phyloP scores from a whole-genome alignment of 1,139 yeast genomes.

The Maudiozyma humilis region DNA sequence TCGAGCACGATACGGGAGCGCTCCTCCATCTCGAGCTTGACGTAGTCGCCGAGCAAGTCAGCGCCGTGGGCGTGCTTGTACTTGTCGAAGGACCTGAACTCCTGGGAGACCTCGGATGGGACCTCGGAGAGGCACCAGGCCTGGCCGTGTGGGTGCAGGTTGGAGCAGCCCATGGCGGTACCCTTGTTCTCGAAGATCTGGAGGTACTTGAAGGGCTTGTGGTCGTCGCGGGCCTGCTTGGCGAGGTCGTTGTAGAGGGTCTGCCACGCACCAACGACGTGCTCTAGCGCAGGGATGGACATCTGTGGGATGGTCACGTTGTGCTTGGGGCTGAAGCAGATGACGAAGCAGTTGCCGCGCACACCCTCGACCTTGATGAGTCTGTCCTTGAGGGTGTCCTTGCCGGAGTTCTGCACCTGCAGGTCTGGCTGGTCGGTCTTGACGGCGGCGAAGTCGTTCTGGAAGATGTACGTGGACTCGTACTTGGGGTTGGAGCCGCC shows the following conservation, averaged over 20 bases:
- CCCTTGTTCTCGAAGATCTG: constrained; percentile 78
- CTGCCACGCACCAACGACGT: constrained; percentile 56
- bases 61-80: constrained; percentile 41
- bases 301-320: constrained; percentile 59
- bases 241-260: constrained; percentile 39
- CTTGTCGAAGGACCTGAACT: constrained; percentile 43
- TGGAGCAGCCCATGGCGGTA: constrained; percentile 74
- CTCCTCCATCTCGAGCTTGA: constrained; percentile 46
- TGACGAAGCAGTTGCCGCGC: constrained; percentile 61
- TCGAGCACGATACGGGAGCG: constrained; percentile 47
- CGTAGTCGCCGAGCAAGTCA: constrained; percentile 58
- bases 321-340: constrained; percentile 70
- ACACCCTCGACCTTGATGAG: constrained; percentile 53
- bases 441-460: constrained; percentile 68
- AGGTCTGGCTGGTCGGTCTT: constrained; percentile 48
- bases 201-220: constrained; percentile 48
- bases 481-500: constrained; percentile 56
- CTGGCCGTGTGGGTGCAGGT: constrained; percentile 76
- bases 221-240: constrained; percentile 34
- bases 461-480: constrained; percentile 49
- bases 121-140: constrained; percentile 66
- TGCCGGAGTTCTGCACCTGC: constrained; percentile 16
- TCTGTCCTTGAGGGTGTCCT: constrained; percentile 33
- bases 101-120: constrained; percentile 63
- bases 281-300: constrained; percentile 37